Evolutionary conservation across 2,329 filamentous ascomycete genomes (phyloP).

Genomic region (Colletotrichum tabaci): DNA sequence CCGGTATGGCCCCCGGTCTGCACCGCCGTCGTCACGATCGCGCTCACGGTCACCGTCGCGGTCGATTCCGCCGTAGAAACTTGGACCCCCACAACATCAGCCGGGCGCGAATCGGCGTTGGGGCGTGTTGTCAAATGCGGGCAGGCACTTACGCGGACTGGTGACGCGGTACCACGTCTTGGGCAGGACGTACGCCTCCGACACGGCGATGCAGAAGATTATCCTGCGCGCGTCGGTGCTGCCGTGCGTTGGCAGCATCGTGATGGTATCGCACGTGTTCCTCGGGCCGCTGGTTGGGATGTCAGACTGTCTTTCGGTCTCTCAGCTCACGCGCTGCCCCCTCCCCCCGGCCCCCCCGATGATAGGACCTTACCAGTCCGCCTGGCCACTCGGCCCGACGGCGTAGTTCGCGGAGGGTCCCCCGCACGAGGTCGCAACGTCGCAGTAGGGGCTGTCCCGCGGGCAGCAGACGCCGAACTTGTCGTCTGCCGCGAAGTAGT

Average conservation of each 20-base stretch:
- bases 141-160: neutral
- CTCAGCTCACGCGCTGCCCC: no score
- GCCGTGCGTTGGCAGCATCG: conserved; percentile 6
- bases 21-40: neutral
- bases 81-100: neutral
- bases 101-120: no score
- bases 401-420: conserved; percentile 23
- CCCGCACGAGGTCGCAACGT: conserved; percentile 31
- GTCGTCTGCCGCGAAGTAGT: conserved; percentile 34
- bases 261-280: conserved; percentile 29
- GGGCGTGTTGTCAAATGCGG: no score
- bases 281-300: neutral
- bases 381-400: conserved; percentile 20
- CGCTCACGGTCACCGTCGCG: conserved; percentile 6
- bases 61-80: neutral
- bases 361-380: conserved; percentile 20
- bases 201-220: conserved; percentile 27
- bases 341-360: no score
- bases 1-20: neutral
- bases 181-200: conserved; percentile 18
- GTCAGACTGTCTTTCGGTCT: neutral
- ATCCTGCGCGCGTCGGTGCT: conserved; percentile 28
- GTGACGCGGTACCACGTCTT: conserved; percentile 36
- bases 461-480: conserved; percentile 29
- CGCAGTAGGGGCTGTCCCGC: conserved; percentile 14